These are phyloP conservation scores for Furculomyces boomerangus DNA, from an alignment of 371 early-diverging fungal genomes.

Conservation along the genomic window DNA sequence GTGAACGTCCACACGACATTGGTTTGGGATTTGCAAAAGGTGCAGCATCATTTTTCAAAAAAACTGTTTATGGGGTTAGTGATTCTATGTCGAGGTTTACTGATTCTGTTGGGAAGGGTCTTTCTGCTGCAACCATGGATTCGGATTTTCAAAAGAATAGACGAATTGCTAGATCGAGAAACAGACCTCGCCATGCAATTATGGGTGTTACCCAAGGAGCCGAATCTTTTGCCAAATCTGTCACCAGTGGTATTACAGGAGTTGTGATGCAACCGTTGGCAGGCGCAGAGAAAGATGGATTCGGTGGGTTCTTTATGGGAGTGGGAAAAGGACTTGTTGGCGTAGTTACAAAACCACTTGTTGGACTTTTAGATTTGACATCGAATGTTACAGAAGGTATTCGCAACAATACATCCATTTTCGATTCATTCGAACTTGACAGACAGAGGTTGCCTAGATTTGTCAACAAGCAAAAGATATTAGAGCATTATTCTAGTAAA, in stretches of 20 bases:
- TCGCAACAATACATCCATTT: slow-evolving; percentile 86
- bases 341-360: slow-evolving; percentile 80
- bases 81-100: slow-evolving; percentile 92
- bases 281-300: slow-evolving; percentile 78
- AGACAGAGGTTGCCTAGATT: slow-evolving; percentile 77
- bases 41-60: slow-evolving; percentile 72
- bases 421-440: slow-evolving; percentile 56
- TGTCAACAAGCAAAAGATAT: slow-evolving; percentile 65
- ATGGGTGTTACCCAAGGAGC: slow-evolving; percentile 84
- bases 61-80: slow-evolving; percentile 91
- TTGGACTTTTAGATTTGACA: slow-evolving; percentile 84
- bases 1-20: slow-evolving; percentile 86
- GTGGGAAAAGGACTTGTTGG: slow-evolving; percentile 91
- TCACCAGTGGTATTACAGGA: slow-evolving; percentile 82
- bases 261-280: slow-evolving; percentile 79
- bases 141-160: slow-evolving; percentile 73
- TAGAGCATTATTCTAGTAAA: slow-evolving; percentile 46
- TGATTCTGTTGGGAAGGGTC: slow-evolving; percentile 88
- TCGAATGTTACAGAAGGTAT: slow-evolving; percentile 89
- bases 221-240: slow-evolving; percentile 59
- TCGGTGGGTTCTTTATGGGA: slow-evolving; percentile 91
- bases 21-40: slow-evolving; percentile 90
- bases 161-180: slow-evolving; percentile 56
- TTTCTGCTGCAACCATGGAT: slow-evolving; percentile 91
- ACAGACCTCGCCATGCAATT: slow-evolving; percentile 82